Conservation (phyloP, 2,329 filamentous ascomycete species). For the Aspergillus vadensis region DNA sequence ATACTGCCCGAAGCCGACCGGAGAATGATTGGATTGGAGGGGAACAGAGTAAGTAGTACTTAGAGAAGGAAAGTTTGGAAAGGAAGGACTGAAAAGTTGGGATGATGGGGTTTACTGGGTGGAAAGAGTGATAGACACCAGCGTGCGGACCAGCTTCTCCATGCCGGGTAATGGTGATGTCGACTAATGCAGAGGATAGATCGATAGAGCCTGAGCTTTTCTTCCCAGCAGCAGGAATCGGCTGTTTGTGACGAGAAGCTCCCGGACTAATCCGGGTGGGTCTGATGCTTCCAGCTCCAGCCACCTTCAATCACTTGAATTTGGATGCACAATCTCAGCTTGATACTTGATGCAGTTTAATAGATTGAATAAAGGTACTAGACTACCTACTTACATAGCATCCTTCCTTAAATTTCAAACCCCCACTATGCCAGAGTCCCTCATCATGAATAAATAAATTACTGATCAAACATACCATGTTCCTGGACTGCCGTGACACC, state of each 20-base stretch:
- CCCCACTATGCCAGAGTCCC: background rate
- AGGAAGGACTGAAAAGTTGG: background rate
- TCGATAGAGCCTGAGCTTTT: background rate
- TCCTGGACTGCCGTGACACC: background rate
- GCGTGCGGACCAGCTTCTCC: background rate
- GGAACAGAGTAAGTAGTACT: background rate
- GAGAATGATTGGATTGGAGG: background rate
- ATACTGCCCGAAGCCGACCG: background rate
- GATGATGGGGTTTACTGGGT: too few relatives aligned
- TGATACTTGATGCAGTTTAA: too few relatives aligned
- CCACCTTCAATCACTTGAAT: background rate
- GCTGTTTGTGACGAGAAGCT: background rate
- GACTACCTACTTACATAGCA: background rate
- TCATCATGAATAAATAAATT: background rate
- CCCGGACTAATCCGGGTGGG: conserved; percentile 1
- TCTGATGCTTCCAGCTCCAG: background rate
- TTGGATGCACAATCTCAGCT: too few relatives aligned
- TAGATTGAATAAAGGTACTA: too few relatives aligned
- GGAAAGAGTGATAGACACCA: background rate
- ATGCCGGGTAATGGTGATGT: background rate
- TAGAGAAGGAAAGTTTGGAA: background rate
- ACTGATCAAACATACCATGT: background rate
- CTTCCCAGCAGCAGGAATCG: background rate
- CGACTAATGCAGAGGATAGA: background rate
- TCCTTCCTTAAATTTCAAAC: background rate